Evolutionary conservation across 2,329 filamentous ascomycete genomes (phyloP), one percentile per base, ranked within the genome.

Genomic region (Pseudodiploospora longispora): DNA sequence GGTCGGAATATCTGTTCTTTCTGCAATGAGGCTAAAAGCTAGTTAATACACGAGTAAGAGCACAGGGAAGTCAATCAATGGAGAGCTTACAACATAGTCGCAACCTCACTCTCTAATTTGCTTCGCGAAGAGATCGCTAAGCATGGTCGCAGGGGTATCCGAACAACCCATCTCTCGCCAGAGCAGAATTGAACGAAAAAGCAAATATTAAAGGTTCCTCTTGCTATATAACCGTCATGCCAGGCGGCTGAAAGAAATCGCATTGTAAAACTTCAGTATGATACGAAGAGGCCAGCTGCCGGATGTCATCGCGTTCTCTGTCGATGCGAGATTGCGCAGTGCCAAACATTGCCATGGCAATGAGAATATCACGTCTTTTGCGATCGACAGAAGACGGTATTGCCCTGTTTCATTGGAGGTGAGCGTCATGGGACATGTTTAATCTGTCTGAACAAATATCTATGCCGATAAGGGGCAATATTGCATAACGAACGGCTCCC

Each of bases 161-260:
- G 30, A 10, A 46, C 39, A 31, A 44, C 42, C 12, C 40, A 42
- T 42, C 34, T 19, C 12, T 38, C 38, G 10, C 39, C 39, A 10
- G 29, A 12, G 6, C 4, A 3, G n/a, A 39, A 38, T 28, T 40
- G 34, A 3, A 46, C 36, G 12, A 46, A 46, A 40, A 34, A 46
- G 35, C 35, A 46, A 27, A 42, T 36, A 10, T 46, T 42, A 36
- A 29, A 46, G 19, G 10, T 46, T n/a, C 40, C 39, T n/a, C 40
- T 30, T 2, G 30, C 36, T 34, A 12, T 28, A 33, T 27, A 27
- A 10, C 8, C 10, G 3, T 33, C 19, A 19, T 19, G 29, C 9
- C 10, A 7, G 41, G 3, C 8, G 41, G 41, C 4, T 4, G 27
- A 12, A 43, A 38, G 6, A 43, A 43, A 2, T 10, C 5, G 36